Percentiles rank a stretch among this genome's conserved stretches.
These are phyloP conservation scores for Aspergillus caelatus DNA, from an alignment of 2,329 filamentous ascomycete species.

Conservation along the genomic window DNA sequence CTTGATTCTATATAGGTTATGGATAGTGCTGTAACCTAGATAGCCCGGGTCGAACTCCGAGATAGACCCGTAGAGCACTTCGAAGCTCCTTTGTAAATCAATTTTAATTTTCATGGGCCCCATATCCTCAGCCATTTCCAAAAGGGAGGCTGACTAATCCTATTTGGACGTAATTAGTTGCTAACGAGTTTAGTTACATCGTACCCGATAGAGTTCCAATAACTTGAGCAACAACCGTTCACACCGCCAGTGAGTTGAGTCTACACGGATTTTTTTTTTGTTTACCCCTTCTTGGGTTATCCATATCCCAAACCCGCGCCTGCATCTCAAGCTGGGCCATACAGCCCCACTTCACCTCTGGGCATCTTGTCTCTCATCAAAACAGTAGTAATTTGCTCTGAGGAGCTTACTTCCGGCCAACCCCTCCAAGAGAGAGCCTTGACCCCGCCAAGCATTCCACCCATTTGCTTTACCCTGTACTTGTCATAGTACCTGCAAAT, in stretches of 20 bases:
- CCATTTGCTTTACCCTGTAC: slow-evolving; percentile 17
- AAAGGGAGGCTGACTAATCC: slow-evolving; percentile 13
- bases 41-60: background rate
- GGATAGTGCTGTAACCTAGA: background rate
- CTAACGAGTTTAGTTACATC: slow-evolving; percentile 10
- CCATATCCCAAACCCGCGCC: slow-evolving; percentile 11
- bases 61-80: background rate
- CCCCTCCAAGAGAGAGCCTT: slow-evolving; percentile 29
- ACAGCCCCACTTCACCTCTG: slow-evolving; percentile 15
- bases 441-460: slow-evolving; percentile 31
- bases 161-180: slow-evolving; percentile 5
- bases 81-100: background rate
- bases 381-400: slow-evolving; percentile 12
- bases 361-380: slow-evolving; percentile 13
- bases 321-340: slow-evolving; percentile 9
- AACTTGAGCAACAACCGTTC: slow-evolving; percentile 16
- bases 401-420: slow-evolving; percentile 21
- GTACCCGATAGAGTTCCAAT: slow-evolving; percentile 16
- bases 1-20: background rate
- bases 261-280: slow-evolving; percentile 5
- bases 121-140: background rate
- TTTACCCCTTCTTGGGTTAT: slow-evolving; percentile 9
- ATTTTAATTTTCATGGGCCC: no score
- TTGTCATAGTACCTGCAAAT: slow-evolving; percentile 16
- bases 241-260: slow-evolving; percentile 24